These are phyloP conservation scores for Balansia obtecta DNA, from an alignment of 2,329 filamentous ascomycete species.

Conservation along the genomic window DNA sequence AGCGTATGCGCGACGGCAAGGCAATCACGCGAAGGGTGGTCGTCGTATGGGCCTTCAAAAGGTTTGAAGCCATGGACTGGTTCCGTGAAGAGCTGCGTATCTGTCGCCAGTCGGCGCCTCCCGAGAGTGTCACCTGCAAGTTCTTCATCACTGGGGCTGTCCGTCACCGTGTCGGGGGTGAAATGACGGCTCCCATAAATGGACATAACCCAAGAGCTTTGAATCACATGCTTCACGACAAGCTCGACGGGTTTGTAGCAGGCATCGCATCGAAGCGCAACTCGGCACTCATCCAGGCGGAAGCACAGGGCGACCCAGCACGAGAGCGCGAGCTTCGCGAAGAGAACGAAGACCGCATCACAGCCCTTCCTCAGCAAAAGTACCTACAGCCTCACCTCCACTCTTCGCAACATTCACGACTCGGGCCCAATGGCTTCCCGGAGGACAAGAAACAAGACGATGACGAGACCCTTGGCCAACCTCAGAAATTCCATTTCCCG, in stretches of 20 bases:
- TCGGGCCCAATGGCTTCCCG: slow-evolving; percentile 22
- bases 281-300: slow-evolving; percentile 69
- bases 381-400: slow-evolving; percentile 43
- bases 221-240: slow-evolving; percentile 70
- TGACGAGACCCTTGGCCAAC: slow-evolving; percentile 10
- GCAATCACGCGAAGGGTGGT: slow-evolving; percentile 84
- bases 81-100: slow-evolving; percentile 91
- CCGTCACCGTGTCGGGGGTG: slow-evolving; percentile 19
- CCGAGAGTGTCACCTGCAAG: slow-evolving; percentile 80
- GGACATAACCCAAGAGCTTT: slow-evolving; percentile 38
- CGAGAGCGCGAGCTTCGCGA: slow-evolving; percentile 65
- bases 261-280: slow-evolving; percentile 79
- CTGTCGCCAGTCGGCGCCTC: slow-evolving; percentile 78
- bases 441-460: slow-evolving; percentile 26
- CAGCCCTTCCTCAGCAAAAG: slow-evolving; percentile 61
- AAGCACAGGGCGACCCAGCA: slow-evolving; percentile 68
- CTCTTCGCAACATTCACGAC: slow-evolving; percentile 13
- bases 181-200: slow-evolving; percentile 33
- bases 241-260: slow-evolving; percentile 76
- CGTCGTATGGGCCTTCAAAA: slow-evolving; percentile 87
- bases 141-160: slow-evolving; percentile 79
- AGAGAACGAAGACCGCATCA: slow-evolving; percentile 76
- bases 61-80: slow-evolving; percentile 92
- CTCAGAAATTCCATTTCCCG: slow-evolving; percentile 45
- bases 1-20: slow-evolving; percentile 89